Conservation (phyloP, 2,329 filamentous ascomycete genomes). For the Polychaeton citri region DNA sequence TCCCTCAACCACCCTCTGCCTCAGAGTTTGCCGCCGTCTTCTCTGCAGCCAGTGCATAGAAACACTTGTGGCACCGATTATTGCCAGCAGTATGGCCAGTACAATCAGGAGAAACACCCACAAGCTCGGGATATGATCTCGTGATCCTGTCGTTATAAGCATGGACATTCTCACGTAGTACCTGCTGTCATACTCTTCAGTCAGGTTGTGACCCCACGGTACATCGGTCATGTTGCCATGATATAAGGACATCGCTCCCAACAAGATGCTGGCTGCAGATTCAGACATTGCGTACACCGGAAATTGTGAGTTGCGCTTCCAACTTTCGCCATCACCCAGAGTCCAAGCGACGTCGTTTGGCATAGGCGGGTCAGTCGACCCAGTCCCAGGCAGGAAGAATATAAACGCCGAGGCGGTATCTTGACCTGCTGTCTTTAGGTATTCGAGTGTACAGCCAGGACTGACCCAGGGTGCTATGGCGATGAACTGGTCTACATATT, state of each 20-base stretch:
- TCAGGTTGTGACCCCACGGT: conserved; percentile 26
- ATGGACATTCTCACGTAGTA: conserved; percentile 40
- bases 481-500: conserved; percentile 56
- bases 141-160: conserved; percentile 32
- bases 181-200: conserved; percentile 22
- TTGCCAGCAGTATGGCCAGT: conserved; percentile 53
- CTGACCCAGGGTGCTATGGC: conserved; percentile 81
- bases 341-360: conserved; percentile 55
- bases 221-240: conserved; percentile 55
- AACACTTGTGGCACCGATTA: conserved; percentile 54
- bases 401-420: conserved; percentile 47
- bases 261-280: conserved; percentile 50
- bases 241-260: conserved; percentile 60
- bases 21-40: conserved; percentile 52
- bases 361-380: conserved; percentile 48
- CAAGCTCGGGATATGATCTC: conserved; percentile 46
- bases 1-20: conserved; percentile 57
- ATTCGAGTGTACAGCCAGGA: conserved; percentile 57
- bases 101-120: conserved; percentile 69
- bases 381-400: conserved; percentile 38
- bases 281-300: conserved; percentile 76
- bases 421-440: conserved; percentile 49
- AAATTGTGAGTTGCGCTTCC: conserved; percentile 57
- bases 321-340: conserved; percentile 54
- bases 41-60: conserved; percentile 68